Evolutionary conservation across 2,329 filamentous ascomycete species (phyloP).

Genomic region (Lecanoromycetidae sp.): DNA sequence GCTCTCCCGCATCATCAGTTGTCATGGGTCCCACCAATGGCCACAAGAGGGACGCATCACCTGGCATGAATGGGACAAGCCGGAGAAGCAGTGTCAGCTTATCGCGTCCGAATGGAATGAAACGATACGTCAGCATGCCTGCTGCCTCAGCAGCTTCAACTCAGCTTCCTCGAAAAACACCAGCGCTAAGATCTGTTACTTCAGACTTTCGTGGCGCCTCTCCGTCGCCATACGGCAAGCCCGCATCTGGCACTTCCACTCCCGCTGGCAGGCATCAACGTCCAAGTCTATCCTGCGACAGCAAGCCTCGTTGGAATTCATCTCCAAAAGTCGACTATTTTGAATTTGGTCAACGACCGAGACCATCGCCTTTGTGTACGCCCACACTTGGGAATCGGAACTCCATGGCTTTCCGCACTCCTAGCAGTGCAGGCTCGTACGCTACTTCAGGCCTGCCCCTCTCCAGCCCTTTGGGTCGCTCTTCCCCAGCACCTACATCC

Average conservation of each 20-base stretch:
- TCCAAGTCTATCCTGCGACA: conserved; percentile 25
- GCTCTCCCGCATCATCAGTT: conserved; percentile 57
- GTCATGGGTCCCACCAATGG: conserved; percentile 42
- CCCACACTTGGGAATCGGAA: conserved; percentile 41
- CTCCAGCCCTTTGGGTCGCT: conserved; percentile 31
- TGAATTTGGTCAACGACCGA: conserved; percentile 58
- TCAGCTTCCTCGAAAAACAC: conserved; percentile 21
- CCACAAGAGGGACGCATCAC: conserved; percentile 30
- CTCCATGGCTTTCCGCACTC: conserved; percentile 22
- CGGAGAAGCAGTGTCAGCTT: conserved; percentile 35
- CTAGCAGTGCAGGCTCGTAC: conserved; percentile 24
- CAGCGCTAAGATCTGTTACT: conserved; percentile 21
- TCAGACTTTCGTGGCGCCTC: conserved; percentile 21
- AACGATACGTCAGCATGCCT: conserved; percentile 39
- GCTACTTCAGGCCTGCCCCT: conserved; percentile 30
- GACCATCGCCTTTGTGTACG: conserved; percentile 47
- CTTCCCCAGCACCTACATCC: conserved; percentile 18
- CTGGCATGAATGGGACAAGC: conserved; percentile 32
- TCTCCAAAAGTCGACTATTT: conserved; percentile 53
- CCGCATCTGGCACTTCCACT: conserved; percentile 42
- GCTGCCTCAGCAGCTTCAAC: conserved; percentile 20
- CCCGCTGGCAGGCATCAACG: conserved; percentile 33
- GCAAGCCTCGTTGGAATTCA: conserved; percentile 60
- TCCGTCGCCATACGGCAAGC: conserved; percentile 27
- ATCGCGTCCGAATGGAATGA: conserved; percentile 30